These are phyloP conservation scores for Alectoria sarmentosa DNA, from an alignment of 495 filamentous ascomycete species.

Conservation along the genomic window DNA sequence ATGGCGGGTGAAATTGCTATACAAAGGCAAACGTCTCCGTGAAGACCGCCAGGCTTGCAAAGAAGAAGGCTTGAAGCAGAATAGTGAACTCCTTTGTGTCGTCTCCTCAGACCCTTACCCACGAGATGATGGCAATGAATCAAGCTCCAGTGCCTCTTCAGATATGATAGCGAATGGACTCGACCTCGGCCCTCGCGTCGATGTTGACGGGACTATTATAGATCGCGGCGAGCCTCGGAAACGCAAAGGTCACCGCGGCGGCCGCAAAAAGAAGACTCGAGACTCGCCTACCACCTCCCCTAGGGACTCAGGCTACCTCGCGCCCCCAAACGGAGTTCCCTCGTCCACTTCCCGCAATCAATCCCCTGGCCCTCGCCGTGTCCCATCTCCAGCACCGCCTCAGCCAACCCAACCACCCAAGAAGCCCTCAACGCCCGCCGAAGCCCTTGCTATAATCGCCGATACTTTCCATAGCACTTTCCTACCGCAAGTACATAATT, in stretches of 20 bases:
- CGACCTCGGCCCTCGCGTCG: conserved; percentile 23
- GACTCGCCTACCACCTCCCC: conserved; percentile 13
- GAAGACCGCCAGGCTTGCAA: conserved; percentile 57
- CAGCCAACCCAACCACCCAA: conserved; percentile 34
- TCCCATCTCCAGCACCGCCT: conserved; percentile 23
- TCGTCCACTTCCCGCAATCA: conserved; percentile 18
- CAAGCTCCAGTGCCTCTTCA: conserved; percentile 41
- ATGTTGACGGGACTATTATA: conserved; percentile 25
- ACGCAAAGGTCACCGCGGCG: conserved; percentile 24
- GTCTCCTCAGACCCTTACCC: conserved; percentile 31
- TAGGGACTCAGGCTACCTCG: conserved; percentile 26
- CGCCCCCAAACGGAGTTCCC: conserved; percentile 20
- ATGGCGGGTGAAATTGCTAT: conserved; percentile 64
- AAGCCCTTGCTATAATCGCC: conserved; percentile 65
- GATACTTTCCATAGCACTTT: conserved; percentile 59
- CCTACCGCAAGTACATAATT: conserved; percentile 59
- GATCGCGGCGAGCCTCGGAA: conserved; percentile 20
- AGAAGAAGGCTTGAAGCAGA: conserved; percentile 71
- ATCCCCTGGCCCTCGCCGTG: conserved; percentile 13
- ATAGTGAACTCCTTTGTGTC: conserved; percentile 67
- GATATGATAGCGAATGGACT: conserved; percentile 40
- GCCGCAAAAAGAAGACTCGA: conserved; percentile 34
- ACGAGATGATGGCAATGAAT: conserved; percentile 40
- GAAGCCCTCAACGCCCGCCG: conserved; percentile 45
- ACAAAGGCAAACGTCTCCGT: conserved; percentile 73